Evolutionary conservation across 2,329 filamentous ascomycete species (phyloP), one percentile per base, ranked within the genome.

Genomic region (Exophiala aquamarina): DNA sequence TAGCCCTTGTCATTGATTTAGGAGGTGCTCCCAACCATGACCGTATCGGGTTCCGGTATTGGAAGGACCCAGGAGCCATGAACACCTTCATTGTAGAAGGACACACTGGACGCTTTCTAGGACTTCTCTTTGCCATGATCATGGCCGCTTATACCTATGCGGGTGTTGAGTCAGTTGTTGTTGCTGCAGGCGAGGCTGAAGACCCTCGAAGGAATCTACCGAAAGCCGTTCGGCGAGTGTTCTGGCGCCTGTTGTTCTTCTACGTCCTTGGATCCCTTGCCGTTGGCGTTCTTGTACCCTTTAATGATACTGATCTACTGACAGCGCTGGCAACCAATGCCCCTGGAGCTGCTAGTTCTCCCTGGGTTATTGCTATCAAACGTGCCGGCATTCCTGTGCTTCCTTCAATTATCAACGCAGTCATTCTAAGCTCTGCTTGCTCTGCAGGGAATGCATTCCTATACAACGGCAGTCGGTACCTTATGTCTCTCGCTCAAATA

Each of bases 211-310:
- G 56, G 41, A 66, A 64, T 43, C 61, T 67, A 13, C 64, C 64
- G 15, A 64, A 62, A 39, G 72, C 72, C 3, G 67, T 70, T 10
- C 61, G 65, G 35, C 61, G 69, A 53, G 65, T 70, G 31, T 69
- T 74, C 45, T 74, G 66, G 63, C 69, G 73, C 37, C 68, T 92
- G 63, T 68, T 89, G 56, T 73, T 90, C 70, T 92, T 92, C 73
- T 92, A 92, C 73, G 76, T 83, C 58, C 66, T 88, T 45, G 83
- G 80, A 13, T 83, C 89, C 33, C 76, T 91, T 40, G 75, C 90
- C 41, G 73, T 92, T 43, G 86, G 87, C 61, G 86, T 89, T 75
- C 74, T 86, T 43, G 83, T 91, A 3, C 84, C 85, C 1, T 90
- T 86, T 73, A 70, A 90, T 72, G 46, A 54, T 26, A 76, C 78